Evolutionary conservation across 192 early-diverging fungal genomes (phyloP), one percentile per base, ranked within the genome.

Genomic region (Podila verticillata): DNA sequence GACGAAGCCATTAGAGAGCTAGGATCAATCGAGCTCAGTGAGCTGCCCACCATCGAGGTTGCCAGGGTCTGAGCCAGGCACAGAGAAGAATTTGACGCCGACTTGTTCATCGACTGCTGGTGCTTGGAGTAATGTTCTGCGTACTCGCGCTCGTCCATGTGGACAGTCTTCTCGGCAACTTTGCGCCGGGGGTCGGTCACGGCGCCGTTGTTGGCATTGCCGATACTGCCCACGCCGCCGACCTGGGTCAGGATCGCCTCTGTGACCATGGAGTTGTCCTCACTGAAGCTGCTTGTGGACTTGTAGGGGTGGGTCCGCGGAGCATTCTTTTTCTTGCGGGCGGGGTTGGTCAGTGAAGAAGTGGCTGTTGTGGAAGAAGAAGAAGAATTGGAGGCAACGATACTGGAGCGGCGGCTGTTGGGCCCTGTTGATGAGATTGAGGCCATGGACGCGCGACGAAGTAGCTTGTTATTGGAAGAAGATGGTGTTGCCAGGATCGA

Each of bases 91-190:
- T 54, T 48, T 2, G 75, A 79, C 0, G 57, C 29, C 7, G 77
- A 80, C 66, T 68, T 72, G n/a, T 67, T 68, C 35, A 80, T 80
- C 31, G 66, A 63, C n/a, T 63, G 65, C 9, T 72, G 66, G 24
- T 72, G 77, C 66, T 67, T 72, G 4, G 77, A 72, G 61, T 72
- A 80, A 56, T 80, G 77, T 3, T 61, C 69, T 5, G 77, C 70
- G 30, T 80, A 80, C 48, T 80, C 77, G 15, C 70, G 56, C 32
- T 80, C 77, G 13, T 72, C 69, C 77, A 80, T 80, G 56, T 80
- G 77, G 0, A 72, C 66, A 56, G 68, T 80, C 29, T 72, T 80
- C 39, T 80, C 77, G 19, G 69, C 39, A 44, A 80, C 66, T 35
- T 80, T 80, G 22, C 71, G 77, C 13, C 77, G 69, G n/a, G 77